Percentiles rank a stretch among this genome's conserved stretches.
Conservation (phyloP, 331 rosid genomes). For the Quercus lobata region DNA sequence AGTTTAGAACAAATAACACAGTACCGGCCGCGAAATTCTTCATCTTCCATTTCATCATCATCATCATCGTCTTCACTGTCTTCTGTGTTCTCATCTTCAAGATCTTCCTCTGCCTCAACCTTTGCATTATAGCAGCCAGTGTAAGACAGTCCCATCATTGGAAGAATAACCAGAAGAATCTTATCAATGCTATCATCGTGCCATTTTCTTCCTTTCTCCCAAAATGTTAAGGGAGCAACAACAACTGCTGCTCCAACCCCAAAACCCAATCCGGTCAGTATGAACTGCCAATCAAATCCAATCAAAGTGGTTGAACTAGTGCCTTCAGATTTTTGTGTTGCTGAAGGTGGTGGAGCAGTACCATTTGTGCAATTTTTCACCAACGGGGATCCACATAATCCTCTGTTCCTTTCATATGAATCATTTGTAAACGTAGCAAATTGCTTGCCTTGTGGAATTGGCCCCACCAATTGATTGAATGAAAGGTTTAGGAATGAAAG, state of each 20-base stretch:
- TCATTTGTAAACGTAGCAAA: no score
- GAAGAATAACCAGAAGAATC: no score
- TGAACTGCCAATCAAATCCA: conserved; percentile 53
- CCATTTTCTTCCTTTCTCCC: no score
- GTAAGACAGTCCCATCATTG: conserved; percentile 33
- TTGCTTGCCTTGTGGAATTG: accelerated
- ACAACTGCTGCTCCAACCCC: no score
- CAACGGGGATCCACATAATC: conserved; percentile 57
- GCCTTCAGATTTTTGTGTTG: no score
- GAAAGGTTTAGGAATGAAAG: conserved; percentile 57
- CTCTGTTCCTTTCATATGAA: conserved; percentile 35
- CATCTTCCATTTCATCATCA: conserved; percentile 28
- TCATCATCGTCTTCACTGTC: conserved; percentile 23
- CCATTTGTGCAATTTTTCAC: neutral
- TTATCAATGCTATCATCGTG: no score
- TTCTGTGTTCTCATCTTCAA: conserved; percentile 21
- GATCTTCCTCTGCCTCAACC: conserved; percentile 32
- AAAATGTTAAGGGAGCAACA: no score
- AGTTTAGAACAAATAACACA: conserved; percentile 88
- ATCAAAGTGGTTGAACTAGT: accelerated
- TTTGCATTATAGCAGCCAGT: conserved; percentile 14
- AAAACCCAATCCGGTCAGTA: no score
- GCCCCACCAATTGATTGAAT: conserved; percentile 11
- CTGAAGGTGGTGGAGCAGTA: neutral
- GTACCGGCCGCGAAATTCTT: conserved; percentile 36